Evolutionary conservation across 208 protist species (phyloP), one percentile per base, ranked within the genome.

Genomic region (Leishmania arabica): DNA sequence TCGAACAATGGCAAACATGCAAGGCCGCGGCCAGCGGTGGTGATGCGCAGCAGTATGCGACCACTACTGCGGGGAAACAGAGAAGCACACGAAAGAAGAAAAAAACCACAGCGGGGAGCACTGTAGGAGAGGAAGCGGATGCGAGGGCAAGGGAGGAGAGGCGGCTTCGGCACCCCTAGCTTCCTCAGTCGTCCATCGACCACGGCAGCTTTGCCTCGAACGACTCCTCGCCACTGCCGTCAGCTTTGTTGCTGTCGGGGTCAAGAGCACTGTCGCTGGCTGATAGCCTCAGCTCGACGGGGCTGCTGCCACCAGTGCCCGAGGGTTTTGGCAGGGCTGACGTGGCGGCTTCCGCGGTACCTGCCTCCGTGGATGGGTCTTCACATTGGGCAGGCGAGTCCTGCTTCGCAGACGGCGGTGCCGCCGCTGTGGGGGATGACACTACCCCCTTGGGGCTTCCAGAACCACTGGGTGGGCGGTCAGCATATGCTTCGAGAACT

Each of bases 121-220:
- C 8, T 72, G 42, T 15, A 70, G 9, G 7, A 31, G 11, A 72
- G 5, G 66, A 17, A n/a, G 42, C 21, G 17, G 42, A 17, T 31
- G 3, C 7, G 66, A n/a, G 40, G 24, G 42, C n/a, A 17, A 27
- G 24, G 24, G 24, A 31, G 42, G 9, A 31, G 24, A 19, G 19
- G 21, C 40, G 66, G 42, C 24, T n/a, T 72, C 21, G 66, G 34
- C 64, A 17, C 66, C 24, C 2, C 42, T 51, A 47, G 42, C 66
- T 47, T 47, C 49, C 66, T 31, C 70, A 86, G 19, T 80, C 62
- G 19, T 79, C 80, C 62, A 65, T 89, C 82, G 68, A 88, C 81
- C 90, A 93, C 21, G 90, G 90, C 9, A 93, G 72, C 66, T 80
- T 85, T 17, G 83, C 86, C 49, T 93, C 88, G 76, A 93, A 93